Conservation (phyloP, 2,329 filamentous ascomycete genomes). For the Sordariomycetes sp. region DNA sequence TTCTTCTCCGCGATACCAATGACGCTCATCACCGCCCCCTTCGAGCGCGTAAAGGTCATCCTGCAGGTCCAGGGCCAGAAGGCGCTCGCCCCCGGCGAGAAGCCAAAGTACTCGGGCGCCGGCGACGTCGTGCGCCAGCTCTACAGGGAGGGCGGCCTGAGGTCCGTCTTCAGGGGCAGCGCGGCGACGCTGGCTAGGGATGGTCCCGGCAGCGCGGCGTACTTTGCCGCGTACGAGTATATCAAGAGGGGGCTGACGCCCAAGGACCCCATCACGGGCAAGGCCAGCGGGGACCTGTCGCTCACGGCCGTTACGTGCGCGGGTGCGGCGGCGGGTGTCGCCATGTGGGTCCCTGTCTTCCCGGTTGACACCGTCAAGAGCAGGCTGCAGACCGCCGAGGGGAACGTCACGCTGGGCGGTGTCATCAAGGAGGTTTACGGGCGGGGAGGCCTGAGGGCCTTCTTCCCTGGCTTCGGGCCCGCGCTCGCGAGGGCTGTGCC, state of each 20-base stretch:
- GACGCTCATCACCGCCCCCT: conserved; percentile 96
- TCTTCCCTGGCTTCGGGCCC: conserved; percentile 94
- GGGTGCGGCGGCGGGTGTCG: conserved; percentile 81
- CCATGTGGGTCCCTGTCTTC: conserved; percentile 99
- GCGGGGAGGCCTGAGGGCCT: conserved; percentile 73
- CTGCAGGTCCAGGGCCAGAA: conserved; percentile 95
- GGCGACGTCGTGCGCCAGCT: conserved; percentile 86
- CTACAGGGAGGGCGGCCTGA: conserved; percentile 80
- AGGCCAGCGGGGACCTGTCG: conserved; percentile 64
- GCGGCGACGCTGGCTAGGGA: conserved; percentile 88
- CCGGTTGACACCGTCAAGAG: conserved; percentile 96
- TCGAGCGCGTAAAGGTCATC: conserved; percentile 97
- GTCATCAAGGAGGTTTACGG: conserved; percentile 75
- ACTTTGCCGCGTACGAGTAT: conserved; percentile 95
- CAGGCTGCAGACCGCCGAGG: conserved; percentile 80
- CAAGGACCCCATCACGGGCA: conserved; percentile 58
- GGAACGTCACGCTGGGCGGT: conserved; percentile 65
- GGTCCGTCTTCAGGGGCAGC: conserved; percentile 83
- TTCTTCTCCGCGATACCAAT: conserved; percentile 98
- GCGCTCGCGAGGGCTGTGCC: conserved; percentile 87
- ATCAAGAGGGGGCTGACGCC: conserved; percentile 83
- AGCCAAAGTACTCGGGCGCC: conserved; percentile 80
- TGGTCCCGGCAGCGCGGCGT: conserved; percentile 83
- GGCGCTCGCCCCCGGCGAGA: conserved; percentile 75
- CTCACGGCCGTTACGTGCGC: conserved; percentile 73